A percentile compares a stretch with the other conserved stretches of the same genome.
Evolutionary conservation across 176 grass and related monocot genomes (phyloP).

Genomic region (Zea mays): Zm-B73-REFERENCE-NAM-5.0 NC_050104.1:103055001-103055500

Average conservation of each 20-base stretch:
- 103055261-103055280: neutral
- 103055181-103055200: neutral
- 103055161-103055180: neutral
- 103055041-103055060: neutral
- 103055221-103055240: neutral
- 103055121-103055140: neutral
- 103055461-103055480: too few species aligned
- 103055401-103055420: too few species aligned
- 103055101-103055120: neutral
- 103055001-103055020: neutral
- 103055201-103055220: neutral
- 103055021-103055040: neutral
- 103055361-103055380: too few species aligned
- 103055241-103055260: neutral
- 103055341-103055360: too few species aligned
- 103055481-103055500: too few species aligned
- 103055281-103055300: neutral
- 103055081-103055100: neutral
- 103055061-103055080: neutral
- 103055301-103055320: neutral
- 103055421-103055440: too few species aligned
- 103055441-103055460: too few species aligned
- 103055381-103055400: too few species aligned
- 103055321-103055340: neutral
- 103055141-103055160: neutral